phyloP scores from a whole-genome alignment of 192 early-diverging fungal species.

The Backusella parvicylindrica region DNA sequence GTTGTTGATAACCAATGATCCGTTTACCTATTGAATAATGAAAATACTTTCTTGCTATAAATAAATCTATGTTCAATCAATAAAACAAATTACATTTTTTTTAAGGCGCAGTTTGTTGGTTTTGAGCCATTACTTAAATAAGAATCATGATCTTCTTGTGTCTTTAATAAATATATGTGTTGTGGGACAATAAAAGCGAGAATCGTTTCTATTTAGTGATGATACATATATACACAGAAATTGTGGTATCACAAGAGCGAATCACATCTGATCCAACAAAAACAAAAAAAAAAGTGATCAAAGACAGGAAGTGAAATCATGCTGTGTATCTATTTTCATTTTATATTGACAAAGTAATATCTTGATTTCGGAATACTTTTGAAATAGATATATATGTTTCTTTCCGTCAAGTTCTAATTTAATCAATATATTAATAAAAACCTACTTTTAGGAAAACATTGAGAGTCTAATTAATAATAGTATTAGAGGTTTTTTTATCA shows the following conservation, averaged over 20 bases:
- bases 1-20: no score
- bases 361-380: neutral
- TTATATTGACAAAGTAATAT: no score
- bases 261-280: no score
- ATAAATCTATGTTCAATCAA: neutral
- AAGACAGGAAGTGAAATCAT: neutral
- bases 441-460: neutral
- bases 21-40: no score
- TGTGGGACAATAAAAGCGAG: neutral
- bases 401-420: neutral
- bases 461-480: no score
- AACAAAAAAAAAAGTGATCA: no score
- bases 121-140: neutral
- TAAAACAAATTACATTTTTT: neutral
- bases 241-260: neutral
- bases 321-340: neutral
- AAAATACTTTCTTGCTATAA: neutral
- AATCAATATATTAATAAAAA: neutral
- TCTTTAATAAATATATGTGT: neutral
- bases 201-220: no score
- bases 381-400: neutral
- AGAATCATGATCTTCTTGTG: neutral
- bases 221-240: no score
- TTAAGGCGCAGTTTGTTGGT: neutral
- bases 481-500: no score